Percentiles rank a stretch among this genome's conserved stretches.
Conservation (phyloP, 2,329 filamentous ascomycete species). For the Aspergillus fijiensis region DNA sequence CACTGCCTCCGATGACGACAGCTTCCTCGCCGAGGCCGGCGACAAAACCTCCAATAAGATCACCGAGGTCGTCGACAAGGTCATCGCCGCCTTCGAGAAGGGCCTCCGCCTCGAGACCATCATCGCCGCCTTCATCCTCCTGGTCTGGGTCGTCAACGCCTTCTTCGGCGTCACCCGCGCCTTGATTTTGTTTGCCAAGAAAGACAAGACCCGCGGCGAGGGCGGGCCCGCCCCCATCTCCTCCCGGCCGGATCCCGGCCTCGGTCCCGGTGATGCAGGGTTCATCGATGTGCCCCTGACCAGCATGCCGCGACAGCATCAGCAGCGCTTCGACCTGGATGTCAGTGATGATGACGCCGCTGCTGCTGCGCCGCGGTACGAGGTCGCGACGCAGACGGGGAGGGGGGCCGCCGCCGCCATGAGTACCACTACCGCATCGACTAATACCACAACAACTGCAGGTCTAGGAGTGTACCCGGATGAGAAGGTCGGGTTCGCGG, state of each 20-base stretch:
- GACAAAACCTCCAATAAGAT: slow-evolving; percentile 77
- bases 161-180: slow-evolving; percentile 71
- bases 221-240: slow-evolving; percentile 48
- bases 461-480: slow-evolving; percentile 30
- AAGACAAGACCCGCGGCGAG: slow-evolving; percentile 61
- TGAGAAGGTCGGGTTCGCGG: slow-evolving; percentile 46
- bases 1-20: slow-evolving; percentile 54
- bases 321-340: neutral
- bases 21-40: slow-evolving; percentile 77
- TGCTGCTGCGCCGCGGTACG: slow-evolving; percentile 28
- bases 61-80: slow-evolving; percentile 68
- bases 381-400: slow-evolving; percentile 17
- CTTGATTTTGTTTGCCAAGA: slow-evolving; percentile 58
- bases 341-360: neutral
- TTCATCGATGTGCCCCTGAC: slow-evolving; percentile 43
- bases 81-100: slow-evolving; percentile 65
- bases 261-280: slow-evolving; percentile 21
- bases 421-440: neutral
- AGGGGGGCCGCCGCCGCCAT: neutral
- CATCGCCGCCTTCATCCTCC: slow-evolving; percentile 71
- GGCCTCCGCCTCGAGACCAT: slow-evolving; percentile 74
- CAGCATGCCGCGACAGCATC: slow-evolving; percentile 20
- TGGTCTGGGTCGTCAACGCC: slow-evolving; percentile 75
- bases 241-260: slow-evolving; percentile 8
- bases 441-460: neutral